Conservation (phyloP, 148 eudicot genomes). For the Rhododendron griersonianum region DNA sequence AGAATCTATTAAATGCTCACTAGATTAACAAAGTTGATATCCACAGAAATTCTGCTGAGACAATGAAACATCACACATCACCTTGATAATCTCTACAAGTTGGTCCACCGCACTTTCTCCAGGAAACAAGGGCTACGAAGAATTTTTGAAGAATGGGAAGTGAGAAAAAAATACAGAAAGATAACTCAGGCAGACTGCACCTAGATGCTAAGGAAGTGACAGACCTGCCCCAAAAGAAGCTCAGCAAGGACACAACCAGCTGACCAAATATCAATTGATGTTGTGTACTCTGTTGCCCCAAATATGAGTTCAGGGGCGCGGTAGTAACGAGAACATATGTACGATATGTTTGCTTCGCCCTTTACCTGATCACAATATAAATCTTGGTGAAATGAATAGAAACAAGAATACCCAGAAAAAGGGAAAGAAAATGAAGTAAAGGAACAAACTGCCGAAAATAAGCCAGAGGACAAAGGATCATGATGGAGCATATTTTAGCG, state of each 20-base stretch:
- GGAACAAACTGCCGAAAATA: not conserved
- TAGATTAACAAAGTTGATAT: not conserved
- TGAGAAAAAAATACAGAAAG: not conserved
- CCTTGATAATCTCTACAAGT: constrained; percentile 94
- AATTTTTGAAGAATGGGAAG: not conserved
- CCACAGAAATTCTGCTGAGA: not conserved
- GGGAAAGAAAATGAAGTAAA: not conserved
- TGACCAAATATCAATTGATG: constrained; percentile 92
- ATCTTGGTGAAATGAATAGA: not conserved
- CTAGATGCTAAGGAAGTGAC: not conserved
- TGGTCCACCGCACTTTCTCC: constrained; percentile 97
- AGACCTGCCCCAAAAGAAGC: constrained; percentile 55
- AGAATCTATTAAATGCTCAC: constrained; percentile 6
- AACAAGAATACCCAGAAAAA: not conserved
- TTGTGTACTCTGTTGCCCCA: constrained; percentile 78
- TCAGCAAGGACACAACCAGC: constrained; percentile 90
- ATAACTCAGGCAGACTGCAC: not conserved
- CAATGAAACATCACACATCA: constrained; percentile 30
- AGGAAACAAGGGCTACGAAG: constrained; percentile 44
- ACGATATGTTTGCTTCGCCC: constrained; percentile 81
- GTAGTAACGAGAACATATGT: constrained; percentile 86
- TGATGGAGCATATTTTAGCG: not conserved
- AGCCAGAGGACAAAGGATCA: not conserved
- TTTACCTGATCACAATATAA: constrained; percentile 37
- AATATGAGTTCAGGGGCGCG: constrained; percentile 85